These are phyloP conservation scores for Suillus plorans DNA, from an alignment of 768 basidiomycete genomes.

Conservation along the genomic window DNA sequence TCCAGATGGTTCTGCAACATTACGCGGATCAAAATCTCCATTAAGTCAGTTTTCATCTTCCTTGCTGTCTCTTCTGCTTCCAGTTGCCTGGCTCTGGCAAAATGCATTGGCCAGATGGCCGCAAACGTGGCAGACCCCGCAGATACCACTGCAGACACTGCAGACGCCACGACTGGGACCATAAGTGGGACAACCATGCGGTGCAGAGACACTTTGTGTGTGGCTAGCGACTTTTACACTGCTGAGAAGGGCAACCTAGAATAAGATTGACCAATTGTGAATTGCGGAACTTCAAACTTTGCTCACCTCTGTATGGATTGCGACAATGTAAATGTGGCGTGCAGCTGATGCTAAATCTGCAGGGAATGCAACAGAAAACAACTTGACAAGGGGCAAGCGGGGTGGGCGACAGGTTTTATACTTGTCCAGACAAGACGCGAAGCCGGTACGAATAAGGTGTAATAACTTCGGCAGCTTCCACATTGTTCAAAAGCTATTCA, in stretches of 20 bases:
- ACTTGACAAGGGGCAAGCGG: background rate
- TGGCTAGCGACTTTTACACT: background rate
- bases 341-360: background rate
- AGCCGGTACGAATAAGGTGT: background rate
- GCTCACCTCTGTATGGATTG: background rate
- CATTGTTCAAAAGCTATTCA: background rate
- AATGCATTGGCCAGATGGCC: background rate
- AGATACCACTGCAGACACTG: background rate
- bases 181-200: background rate
- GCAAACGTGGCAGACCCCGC: background rate
- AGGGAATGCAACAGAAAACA: background rate
- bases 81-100: background rate
- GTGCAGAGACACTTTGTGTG: background rate
- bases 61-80: background rate
- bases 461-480: background rate
- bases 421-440: background rate
- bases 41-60: background rate
- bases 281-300: background rate
- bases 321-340: background rate
- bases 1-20: background rate
- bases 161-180: background rate
- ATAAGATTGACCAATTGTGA: background rate
- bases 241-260: background rate
- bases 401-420: background rate
- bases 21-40: background rate